Percentiles rank a stretch among this genome's conserved stretches.
Evolutionary conservation across 2,329 filamentous ascomycete species (phyloP).

Genomic region (Claviceps purpurea): DNA sequence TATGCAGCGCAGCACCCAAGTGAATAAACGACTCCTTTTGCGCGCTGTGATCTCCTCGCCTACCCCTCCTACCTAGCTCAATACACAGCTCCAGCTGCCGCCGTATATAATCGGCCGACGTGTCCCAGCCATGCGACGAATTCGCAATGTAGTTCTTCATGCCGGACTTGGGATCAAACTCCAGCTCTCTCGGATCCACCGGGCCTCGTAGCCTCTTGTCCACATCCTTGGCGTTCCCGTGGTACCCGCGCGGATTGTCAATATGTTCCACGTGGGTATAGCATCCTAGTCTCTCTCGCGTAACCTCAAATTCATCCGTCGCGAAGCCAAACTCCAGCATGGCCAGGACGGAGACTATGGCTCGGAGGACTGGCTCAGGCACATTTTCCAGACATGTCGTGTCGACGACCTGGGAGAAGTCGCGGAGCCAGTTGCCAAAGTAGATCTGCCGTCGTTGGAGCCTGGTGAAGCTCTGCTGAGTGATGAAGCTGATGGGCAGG

Average conservation of each 20-base stretch:
- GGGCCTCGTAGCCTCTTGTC: slow-evolving; percentile 32
- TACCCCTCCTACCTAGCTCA: slow-evolving; percentile 54
- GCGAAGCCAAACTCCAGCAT: slow-evolving; percentile 44
- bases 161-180: slow-evolving; percentile 57
- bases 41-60: slow-evolving; percentile 39
- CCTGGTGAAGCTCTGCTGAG: slow-evolving; percentile 23
- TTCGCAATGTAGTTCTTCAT: slow-evolving; percentile 98
- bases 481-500: slow-evolving; percentile 23
- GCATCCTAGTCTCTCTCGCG: slow-evolving; percentile 59
- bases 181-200: slow-evolving; percentile 42
- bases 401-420: slow-evolving; percentile 68
- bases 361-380: slow-evolving; percentile 15
- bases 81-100: slow-evolving; percentile 56
- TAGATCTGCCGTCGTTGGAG: slow-evolving; percentile 25
- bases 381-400: slow-evolving; percentile 29
- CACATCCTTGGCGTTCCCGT: slow-evolving; percentile 58
- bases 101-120: slow-evolving; percentile 66
- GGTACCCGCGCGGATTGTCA: slow-evolving; percentile 66
- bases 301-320: slow-evolving; percentile 69
- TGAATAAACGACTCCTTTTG: slow-evolving; percentile 59
- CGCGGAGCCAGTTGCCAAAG: slow-evolving; percentile 37
- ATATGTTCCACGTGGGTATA: slow-evolving; percentile 62
- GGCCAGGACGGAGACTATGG: slow-evolving; percentile 17
- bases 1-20: slow-evolving; percentile 58
- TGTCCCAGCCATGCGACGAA: slow-evolving; percentile 60